phyloP scores from a whole-genome alignment of 805 yeast genomes.

The Candida stauntonica region DNA sequence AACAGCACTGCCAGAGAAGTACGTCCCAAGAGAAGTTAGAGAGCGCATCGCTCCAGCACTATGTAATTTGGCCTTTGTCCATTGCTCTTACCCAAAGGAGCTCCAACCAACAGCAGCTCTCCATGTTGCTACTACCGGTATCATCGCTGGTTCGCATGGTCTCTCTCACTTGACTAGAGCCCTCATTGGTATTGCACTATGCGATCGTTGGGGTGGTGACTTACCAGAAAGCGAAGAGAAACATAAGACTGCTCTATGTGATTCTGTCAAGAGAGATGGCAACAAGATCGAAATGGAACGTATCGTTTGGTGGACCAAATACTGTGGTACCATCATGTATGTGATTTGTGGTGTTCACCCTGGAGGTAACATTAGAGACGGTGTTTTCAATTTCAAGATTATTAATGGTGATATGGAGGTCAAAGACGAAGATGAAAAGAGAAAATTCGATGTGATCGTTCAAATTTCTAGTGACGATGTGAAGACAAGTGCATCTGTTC shows the following conservation, averaged over 20 bases:
- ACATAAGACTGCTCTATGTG: conserved; percentile 43
- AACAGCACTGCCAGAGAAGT: conserved; percentile 52
- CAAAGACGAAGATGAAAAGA: conserved; percentile 29
- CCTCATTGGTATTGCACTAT: conserved; percentile 64
- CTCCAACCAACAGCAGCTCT: conserved; percentile 71
- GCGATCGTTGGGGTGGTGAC: conserved; percentile 83
- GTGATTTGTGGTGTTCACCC: conserved; percentile 79
- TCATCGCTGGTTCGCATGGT: conserved; percentile 73
- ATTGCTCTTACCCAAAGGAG: conserved; percentile 73
- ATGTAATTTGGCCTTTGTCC: conserved; percentile 71
- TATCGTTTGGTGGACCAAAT: conserved; percentile 68
- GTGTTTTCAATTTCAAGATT: conserved; percentile 44
- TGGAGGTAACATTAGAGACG: conserved; percentile 70
- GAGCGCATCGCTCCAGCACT: conserved; percentile 64
- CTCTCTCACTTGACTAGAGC: conserved; percentile 69
- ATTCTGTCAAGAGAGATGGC: conserved; percentile 43
- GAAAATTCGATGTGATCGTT: conserved; percentile 37
- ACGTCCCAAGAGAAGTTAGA: conserved; percentile 54
- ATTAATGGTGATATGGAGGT: conserved; percentile 28
- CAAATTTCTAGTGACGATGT: conserved; percentile 47
- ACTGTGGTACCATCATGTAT: conserved; percentile 69
- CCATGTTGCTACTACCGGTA: conserved; percentile 69
- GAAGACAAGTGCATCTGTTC: conserved; percentile 55
- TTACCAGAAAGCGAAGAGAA: conserved; percentile 51
- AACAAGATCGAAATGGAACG: conserved; percentile 39